Evolutionary conservation across 129 eudicot genomes (phyloP).

Genomic region (Artemisia tridentata): DNA sequence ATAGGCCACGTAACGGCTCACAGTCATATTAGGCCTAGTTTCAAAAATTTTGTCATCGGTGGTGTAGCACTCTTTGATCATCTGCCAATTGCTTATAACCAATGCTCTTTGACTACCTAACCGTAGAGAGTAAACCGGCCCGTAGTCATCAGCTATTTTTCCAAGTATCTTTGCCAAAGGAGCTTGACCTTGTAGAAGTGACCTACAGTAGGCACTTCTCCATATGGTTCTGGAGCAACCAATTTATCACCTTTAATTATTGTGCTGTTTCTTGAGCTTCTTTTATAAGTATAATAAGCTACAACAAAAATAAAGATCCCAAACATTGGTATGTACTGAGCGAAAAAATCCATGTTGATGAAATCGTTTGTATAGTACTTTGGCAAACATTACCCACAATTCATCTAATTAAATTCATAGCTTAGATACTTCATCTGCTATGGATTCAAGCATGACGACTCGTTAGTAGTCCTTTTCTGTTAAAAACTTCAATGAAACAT

Average conservation of each 20-base stretch:
- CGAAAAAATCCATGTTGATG: slow-evolving; percentile 3
- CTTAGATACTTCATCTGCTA: too few relatives aligned
- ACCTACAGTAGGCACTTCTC: slow-evolving; percentile 48
- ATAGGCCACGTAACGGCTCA: too few relatives aligned
- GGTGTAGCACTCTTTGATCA: slow-evolving; percentile 48
- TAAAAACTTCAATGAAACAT: too few relatives aligned
- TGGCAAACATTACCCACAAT: background rate
- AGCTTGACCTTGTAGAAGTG: slow-evolving; percentile 33
- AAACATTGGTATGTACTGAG: background rate
- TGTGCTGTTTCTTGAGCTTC: background rate
- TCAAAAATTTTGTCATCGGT: slow-evolving; percentile 44
- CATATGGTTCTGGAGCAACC: slow-evolving; percentile 46
- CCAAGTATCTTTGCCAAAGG: slow-evolving; percentile 42
- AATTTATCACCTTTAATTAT: background rate
- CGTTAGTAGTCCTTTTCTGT: too few relatives aligned
- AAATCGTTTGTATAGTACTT: background rate
- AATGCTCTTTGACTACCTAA: slow-evolving; percentile 37
- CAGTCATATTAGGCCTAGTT: too few relatives aligned
- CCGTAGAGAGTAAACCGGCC: slow-evolving; percentile 43
- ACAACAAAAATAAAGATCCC: slow-evolving; percentile 1
- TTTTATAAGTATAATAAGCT: slow-evolving; percentile 1
- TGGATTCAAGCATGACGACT: too few relatives aligned
- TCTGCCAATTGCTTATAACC: slow-evolving; percentile 44
- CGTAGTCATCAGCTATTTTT: slow-evolving; percentile 37
- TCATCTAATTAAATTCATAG: slow-evolving; percentile 1